Evolutionary conservation across 176 grass and related monocot species (phyloP), one percentile per base, ranked within the genome.

Genomic region (Bothriochloa decipiens): DNA sequence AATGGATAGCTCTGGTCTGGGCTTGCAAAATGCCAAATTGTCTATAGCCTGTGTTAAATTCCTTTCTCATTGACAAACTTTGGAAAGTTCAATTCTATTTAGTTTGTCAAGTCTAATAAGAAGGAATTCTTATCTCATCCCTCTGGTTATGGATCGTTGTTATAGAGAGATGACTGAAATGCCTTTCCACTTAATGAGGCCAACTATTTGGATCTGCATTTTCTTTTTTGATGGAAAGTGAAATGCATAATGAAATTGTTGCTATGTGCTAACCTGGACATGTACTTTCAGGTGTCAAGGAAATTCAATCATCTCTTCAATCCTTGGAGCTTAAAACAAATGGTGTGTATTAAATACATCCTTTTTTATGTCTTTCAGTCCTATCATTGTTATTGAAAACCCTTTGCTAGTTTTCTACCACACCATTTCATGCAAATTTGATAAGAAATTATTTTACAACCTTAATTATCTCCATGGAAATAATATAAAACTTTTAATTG

Each of bases 311-410:
- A 68, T 87, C 75, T 61, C 76, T 97, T 77, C 72, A 94, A 84
- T 87, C 89, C 2, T 77, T 97, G 89, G 88, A 94, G 37, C 86
- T 97, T 83, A 87, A 91, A 72, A 66, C 66, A 85, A 92, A 90
- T 35, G 92, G 94, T 97, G 84, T 70, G 7, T 39, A 46, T 61
- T 32, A 32, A 15, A 37, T 40, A 49, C 4, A 40, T 17, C 17
- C 58, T 78, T 83, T 13, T 60, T 41, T 22, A 28, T 50, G 1
- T 74, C 61, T 69, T 40, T 82, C 4, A 7, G 32, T 20, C 16
- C 74, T 60, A 13, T 29, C 49, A 57, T 62, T 71, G 2, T 77
- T 79, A 36, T 84, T 77, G 13, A 50, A 25, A 65, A 68, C 65
- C 14, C 49, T 16, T 70, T 37, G 49, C 11, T 55, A 71, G 67